Conservation (phyloP, 352 stramenopile species). For the Albugo laibachii region DNA sequence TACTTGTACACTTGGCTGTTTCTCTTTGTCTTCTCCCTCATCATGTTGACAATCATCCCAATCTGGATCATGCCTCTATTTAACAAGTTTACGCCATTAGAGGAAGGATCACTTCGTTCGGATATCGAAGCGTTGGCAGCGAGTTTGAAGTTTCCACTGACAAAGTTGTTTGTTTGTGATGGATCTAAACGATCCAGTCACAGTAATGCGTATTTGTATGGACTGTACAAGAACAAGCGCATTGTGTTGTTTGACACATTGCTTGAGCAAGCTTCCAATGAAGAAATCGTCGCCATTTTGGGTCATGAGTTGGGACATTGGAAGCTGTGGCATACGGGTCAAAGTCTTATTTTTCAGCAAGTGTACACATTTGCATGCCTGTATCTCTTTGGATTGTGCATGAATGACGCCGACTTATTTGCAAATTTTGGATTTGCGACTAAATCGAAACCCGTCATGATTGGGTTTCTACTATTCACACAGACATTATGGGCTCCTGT, state of each 20-base stretch:
- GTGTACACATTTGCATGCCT: conserved; percentile 54
- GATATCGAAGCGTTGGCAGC: conserved; percentile 86
- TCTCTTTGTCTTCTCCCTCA: conserved; percentile 82
- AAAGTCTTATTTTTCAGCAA: conserved; percentile 89
- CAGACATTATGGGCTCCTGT: conserved; percentile 62
- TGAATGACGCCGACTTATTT: conserved; percentile 60
- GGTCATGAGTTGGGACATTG: conserved; percentile 94
- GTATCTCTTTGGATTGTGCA: conserved; percentile 63
- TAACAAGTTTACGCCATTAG: conserved; percentile 87
- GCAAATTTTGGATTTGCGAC: conserved; percentile 53
- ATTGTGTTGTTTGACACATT: conserved; percentile 96
- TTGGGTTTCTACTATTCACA: conserved; percentile 72
- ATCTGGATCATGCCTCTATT: conserved; percentile 95
- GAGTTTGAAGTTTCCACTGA: conserved; percentile 86
- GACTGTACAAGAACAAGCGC: conserved; percentile 94
- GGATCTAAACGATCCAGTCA: conserved; percentile 91
- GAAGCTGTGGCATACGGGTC: conserved; percentile 88
- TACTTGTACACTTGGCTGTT: conserved; percentile 92
- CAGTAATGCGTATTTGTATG: conserved; percentile 80
- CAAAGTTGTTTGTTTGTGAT: conserved; percentile 95
- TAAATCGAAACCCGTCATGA: conserved; percentile 30
- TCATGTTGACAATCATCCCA: conserved; percentile 93
- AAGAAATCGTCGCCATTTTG: conserved; percentile 93
- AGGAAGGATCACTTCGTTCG: conserved; percentile 76
- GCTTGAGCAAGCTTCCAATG: conserved; percentile 78